A percentile compares a stretch with the other conserved stretches of the same genome.
Evolutionary conservation across 2,329 filamentous ascomycete genomes (phyloP).

Genomic region (Colletotrichum sp.): DNA sequence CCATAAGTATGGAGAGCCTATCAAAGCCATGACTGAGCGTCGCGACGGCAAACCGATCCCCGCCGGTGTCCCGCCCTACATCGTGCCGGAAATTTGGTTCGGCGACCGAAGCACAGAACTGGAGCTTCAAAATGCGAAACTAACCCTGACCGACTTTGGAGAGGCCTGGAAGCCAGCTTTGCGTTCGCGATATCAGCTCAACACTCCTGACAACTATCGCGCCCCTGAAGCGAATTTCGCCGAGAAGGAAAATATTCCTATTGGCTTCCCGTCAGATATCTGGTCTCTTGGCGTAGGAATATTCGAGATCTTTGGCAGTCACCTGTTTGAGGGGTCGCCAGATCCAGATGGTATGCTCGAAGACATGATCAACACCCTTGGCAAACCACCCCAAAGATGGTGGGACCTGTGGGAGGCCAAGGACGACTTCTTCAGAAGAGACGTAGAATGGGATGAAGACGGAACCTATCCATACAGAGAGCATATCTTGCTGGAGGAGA

Average conservation of each 20-base stretch:
- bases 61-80: rapidly evolving
- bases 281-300: neutral
- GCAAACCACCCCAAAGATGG: neutral
- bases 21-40: neutral
- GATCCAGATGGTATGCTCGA: neutral
- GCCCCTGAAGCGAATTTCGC: neutral
- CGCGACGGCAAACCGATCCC: neutral
- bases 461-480: too few relatives aligned
- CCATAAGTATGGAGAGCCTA: neutral
- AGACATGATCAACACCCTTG: neutral
- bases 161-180: neutral
- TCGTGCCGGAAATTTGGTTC: neutral
- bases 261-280: neutral
- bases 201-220: neutral
- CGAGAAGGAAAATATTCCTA: neutral
- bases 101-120: neutral
- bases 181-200: neutral
- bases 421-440: neutral
- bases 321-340: neutral
- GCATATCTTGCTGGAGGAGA: too few relatives aligned
- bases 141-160: rapidly evolving
- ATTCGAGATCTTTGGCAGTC: rapidly evolving
- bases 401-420: neutral
- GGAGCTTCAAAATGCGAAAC: neutral
- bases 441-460: too few relatives aligned